Percentiles rank a stretch among this genome's conserved stretches.
These are phyloP conservation scores for Leccinum colubrinum DNA, from an alignment of 1,284 basidiomycete species.

Conservation along the genomic window DNA sequence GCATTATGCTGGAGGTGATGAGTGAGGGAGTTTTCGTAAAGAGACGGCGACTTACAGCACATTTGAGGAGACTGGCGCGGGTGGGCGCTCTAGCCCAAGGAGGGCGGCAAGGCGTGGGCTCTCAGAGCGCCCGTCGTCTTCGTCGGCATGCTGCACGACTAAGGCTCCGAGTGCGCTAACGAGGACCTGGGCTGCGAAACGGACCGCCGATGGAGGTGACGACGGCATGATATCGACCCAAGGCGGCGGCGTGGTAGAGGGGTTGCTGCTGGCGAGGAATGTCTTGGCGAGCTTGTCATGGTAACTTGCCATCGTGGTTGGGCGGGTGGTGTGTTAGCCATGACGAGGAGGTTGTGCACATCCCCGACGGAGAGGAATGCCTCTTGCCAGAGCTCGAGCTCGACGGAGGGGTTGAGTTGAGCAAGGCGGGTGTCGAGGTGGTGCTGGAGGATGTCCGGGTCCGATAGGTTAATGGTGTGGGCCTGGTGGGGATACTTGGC, in stretches of 20 bases:
- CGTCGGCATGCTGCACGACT: no score
- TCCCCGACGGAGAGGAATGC: no score
- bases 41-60: no score
- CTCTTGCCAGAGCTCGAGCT: conserved; percentile 91
- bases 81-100: no score
- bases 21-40: no score
- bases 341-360: conserved; percentile 89
- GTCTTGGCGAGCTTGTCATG: conserved; percentile 96
- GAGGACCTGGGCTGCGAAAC: conserved; percentile 90
- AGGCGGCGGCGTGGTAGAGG: conserved; percentile 87
- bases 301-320: conserved; percentile 98
- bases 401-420: conserved; percentile 27
- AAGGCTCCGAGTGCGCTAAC: conserved; percentile 74
- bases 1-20: no score
- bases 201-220: conserved; percentile 54
- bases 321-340: conserved; percentile 75
- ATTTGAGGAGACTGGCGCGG: no score
- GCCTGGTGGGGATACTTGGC: conserved; percentile 95
- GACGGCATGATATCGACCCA: conserved; percentile 34
- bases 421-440: no score
- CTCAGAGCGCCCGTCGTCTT: no score
- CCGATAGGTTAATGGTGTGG: conserved; percentile 49
- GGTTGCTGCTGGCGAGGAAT: conserved; percentile 89
- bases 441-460: no score
- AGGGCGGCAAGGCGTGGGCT: no score